These are phyloP conservation scores for Kickxella alabastrina DNA, from an alignment of 192 early-diverging fungal species.

Conservation along the genomic window DNA sequence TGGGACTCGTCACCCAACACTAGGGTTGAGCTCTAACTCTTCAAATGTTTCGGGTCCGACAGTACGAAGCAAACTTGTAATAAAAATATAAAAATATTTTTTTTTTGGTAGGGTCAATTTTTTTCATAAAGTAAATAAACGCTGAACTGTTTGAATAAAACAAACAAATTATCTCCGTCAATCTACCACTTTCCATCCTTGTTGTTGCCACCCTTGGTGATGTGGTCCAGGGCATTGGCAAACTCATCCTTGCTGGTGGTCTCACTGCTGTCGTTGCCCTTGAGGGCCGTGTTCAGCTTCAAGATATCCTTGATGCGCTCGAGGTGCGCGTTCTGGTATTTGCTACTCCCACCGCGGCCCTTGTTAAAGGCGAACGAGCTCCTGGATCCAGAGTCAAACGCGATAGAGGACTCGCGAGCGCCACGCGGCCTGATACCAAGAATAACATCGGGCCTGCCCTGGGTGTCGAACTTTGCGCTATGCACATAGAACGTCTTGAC, in stretches of 20 bases:
- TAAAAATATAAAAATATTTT: slow-evolving; percentile 2
- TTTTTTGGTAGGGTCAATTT: too few species aligned
- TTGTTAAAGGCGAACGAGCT: background rate
- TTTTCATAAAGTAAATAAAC: too few species aligned
- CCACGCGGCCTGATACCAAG: slow-evolving; percentile 24
- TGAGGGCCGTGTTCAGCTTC: slow-evolving; percentile 6
- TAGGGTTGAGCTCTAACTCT: slow-evolving; percentile 23
- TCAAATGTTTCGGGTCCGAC: too few species aligned
- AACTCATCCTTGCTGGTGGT: background rate
- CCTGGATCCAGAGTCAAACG: slow-evolving; percentile 1
- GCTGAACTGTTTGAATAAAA: too few species aligned
- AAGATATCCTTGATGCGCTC: slow-evolving; percentile 12
- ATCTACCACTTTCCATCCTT: too few species aligned
- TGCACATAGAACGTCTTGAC: slow-evolving; percentile 62
- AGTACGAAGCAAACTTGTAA: background rate
- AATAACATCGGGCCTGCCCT: slow-evolving; percentile 34
- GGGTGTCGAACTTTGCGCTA: slow-evolving; percentile 49
- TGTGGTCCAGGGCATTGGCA: background rate
- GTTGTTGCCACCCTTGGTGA: background rate
- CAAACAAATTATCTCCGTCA: too few species aligned
- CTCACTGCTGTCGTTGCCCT: background rate
- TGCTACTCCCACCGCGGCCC: background rate
- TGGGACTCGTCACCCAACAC: slow-evolving; percentile 4
- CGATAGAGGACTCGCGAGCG: slow-evolving; percentile 7
- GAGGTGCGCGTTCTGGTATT: background rate